A percentile compares a stretch with the other conserved stretches of the same genome.
Conservation (phyloP, 345 rosid species). For the Brassica rapa region DNA sequence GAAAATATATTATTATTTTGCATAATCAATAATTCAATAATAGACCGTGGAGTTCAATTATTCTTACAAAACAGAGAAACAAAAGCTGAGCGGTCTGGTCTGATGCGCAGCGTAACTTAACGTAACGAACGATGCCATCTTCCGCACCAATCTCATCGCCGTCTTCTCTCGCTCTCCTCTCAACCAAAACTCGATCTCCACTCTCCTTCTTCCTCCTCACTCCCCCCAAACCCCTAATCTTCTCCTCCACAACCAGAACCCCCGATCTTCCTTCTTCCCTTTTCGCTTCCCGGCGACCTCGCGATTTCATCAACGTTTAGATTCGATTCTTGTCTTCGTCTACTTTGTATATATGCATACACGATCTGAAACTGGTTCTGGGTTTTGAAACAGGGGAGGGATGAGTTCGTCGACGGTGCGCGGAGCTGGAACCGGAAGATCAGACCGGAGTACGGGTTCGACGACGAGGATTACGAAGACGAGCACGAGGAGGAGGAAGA, state of each 20-base stretch:
- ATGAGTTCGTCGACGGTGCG: constrained; percentile 46
- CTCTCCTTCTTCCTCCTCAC: constrained; percentile 10
- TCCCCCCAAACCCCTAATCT: constrained; percentile 38
- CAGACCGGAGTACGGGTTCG: constrained; percentile 43
- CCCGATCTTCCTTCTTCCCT: constrained; percentile 7
- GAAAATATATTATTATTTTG: neutral
- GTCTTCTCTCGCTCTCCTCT: constrained; percentile 26
- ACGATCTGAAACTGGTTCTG: neutral
- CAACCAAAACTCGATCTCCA: constrained; percentile 22
- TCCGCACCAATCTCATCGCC: constrained; percentile 40
- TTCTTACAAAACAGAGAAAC: neutral
- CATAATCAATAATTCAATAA: neutral
- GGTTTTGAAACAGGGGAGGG: constrained; percentile 38
- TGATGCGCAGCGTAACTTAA: constrained; percentile 19
- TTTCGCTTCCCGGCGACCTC: constrained; percentile 39
- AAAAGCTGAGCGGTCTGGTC: neutral
- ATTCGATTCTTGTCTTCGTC: neutral
- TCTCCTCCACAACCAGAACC: constrained; percentile 12
- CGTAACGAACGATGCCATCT: constrained; percentile 23
- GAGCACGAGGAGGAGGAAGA: constrained; percentile 63
- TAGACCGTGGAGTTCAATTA: neutral
- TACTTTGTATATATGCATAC: neutral
- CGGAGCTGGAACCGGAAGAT: constrained; percentile 78
- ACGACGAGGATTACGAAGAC: constrained; percentile 28
- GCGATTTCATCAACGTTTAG: constrained; percentile 40